Evolutionary conservation across 148 eudicot species (phyloP).

Genomic region (Rhododendron molle): DNA sequence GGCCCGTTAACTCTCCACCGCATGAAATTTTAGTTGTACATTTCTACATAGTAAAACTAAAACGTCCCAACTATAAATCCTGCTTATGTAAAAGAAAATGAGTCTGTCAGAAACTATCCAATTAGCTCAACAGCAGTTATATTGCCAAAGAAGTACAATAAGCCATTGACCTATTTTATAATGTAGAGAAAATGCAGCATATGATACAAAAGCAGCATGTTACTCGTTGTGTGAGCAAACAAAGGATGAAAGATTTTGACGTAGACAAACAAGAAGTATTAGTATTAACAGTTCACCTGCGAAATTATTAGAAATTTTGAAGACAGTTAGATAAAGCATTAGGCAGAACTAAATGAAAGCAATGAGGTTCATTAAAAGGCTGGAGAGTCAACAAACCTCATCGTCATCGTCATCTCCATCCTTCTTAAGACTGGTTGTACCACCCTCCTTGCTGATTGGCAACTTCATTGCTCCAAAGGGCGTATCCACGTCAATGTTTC

Average conservation of each 20-base stretch:
- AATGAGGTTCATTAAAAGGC: background rate
- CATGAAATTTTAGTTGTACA: background rate
- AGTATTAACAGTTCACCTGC: background rate
- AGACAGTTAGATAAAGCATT: background rate
- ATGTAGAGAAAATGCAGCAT: background rate
- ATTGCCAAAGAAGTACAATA: background rate
- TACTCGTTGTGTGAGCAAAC: background rate
- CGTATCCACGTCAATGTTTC: conserved; percentile 73
- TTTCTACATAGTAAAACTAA: background rate
- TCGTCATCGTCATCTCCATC: conserved; percentile 63
- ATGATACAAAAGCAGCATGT: background rate
- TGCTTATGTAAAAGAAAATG: background rate
- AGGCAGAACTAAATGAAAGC: background rate
- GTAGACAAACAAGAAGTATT: background rate
- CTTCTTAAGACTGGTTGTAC: conserved; percentile 84
- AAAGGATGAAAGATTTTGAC: background rate
- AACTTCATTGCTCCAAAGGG: conserved; percentile 91
- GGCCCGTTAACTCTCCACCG: no score
- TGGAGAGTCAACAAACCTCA: conserved; percentile 36
- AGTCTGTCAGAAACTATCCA: background rate
- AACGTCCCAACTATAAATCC: background rate
- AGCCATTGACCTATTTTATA: background rate
- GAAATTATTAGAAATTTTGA: background rate
- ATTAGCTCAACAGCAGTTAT: background rate
- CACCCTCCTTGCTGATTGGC: conserved; percentile 84